Evolutionary conservation across 305 asterid genomes (phyloP).

Genomic region (Fraxinus dipetala): DNA sequence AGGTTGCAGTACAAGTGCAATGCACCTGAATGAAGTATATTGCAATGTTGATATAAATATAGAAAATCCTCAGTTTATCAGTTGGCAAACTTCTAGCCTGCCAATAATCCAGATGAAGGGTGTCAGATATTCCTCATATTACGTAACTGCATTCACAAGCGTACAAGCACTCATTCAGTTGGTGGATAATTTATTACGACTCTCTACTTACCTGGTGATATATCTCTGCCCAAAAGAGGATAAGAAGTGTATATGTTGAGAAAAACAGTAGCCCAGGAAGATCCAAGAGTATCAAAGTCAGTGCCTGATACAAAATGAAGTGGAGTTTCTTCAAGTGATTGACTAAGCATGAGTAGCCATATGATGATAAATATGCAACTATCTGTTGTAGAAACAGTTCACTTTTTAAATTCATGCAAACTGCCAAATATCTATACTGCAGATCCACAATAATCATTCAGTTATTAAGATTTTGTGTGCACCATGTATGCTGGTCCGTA

Average conservation of each 20-base stretch:
- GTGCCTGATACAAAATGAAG: conserved; percentile 48
- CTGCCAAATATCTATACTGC: conserved; percentile 8
- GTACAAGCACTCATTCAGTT: neutral
- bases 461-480: neutral
- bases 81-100: conserved; percentile 96
- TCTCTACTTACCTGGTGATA: conserved; percentile 77
- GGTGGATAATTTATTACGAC: neutral
- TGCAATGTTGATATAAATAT: conserved; percentile 56
- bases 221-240: conserved; percentile 96
- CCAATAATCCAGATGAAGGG: conserved; percentile 29
- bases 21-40: conserved; percentile 80
- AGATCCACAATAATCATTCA: conserved; percentile 1
- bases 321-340: neutral
- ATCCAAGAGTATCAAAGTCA: conserved; percentile 61
- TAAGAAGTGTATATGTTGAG: conserved; percentile 92
- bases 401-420: neutral
- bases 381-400: neutral
- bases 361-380: conserved; percentile 2
- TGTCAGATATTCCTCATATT: conserved; percentile 24
- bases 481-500: conserved; percentile 6
- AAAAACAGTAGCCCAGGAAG: conserved; percentile 89
- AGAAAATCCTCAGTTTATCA: conserved; percentile 74
- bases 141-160: conserved; percentile 14
- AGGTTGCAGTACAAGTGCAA: conserved; percentile 14
- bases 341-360: neutral